phyloP scores from a whole-genome alignment of 192 early-diverging fungal species.

The Obelidium mucronatum region DNA sequence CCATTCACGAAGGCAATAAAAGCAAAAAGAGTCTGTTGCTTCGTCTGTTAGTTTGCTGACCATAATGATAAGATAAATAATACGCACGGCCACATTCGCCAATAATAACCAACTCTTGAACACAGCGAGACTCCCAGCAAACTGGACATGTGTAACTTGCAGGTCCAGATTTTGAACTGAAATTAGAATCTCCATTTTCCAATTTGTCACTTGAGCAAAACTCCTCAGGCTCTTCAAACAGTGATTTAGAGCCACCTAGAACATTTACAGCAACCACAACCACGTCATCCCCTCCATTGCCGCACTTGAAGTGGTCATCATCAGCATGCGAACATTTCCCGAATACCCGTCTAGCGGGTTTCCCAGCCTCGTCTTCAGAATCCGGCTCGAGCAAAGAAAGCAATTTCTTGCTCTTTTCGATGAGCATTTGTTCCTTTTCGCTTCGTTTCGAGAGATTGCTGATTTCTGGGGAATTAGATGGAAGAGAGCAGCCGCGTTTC shows the following conservation, averaged over 20 bases:
- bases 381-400: neutral
- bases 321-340: neutral
- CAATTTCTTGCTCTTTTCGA: neutral
- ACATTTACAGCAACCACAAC: neutral
- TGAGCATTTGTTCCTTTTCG: no score
- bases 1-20: conserved; percentile 25
- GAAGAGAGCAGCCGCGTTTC: no score
- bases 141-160: conserved; percentile 16
- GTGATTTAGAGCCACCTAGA: neutral
- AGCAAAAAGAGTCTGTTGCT: conserved; percentile 26
- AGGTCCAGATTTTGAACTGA: neutral
- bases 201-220: neutral
- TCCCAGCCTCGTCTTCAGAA: neutral
- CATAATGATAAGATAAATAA: neutral
- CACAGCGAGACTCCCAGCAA: conserved; percentile 15
- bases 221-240: neutral
- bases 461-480: no score
- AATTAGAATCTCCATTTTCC: no score
- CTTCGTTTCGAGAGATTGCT: no score
- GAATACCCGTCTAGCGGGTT: neutral
- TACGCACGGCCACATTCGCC: conserved; percentile 30
- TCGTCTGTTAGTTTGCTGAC: neutral
- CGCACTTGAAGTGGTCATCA: neutral
- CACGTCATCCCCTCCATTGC: neutral
- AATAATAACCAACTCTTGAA: conserved; percentile 24